Evolutionary conservation across 2,329 filamentous ascomycete species (phyloP).

Genomic region (Ilyonectria mors-panacis): DNA sequence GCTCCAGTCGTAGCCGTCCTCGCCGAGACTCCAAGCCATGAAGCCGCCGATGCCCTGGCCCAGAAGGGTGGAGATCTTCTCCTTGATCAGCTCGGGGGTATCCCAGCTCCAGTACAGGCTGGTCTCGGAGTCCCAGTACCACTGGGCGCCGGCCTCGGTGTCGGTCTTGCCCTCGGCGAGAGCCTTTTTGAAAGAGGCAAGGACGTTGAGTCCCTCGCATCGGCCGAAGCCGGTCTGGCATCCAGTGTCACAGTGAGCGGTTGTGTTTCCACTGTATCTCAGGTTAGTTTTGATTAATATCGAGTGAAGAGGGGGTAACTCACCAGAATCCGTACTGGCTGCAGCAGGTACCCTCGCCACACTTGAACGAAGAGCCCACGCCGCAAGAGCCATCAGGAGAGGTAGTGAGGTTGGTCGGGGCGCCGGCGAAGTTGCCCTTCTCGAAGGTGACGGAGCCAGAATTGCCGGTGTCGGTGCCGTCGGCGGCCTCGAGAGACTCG

Average conservation of each 20-base stretch:
- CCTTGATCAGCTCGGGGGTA: constrained; percentile 61
- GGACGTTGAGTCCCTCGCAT: constrained; percentile 41
- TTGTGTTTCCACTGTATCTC: constrained; percentile 30
- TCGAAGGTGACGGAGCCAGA: constrained; percentile 60
- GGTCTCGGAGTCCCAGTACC: constrained; percentile 65
- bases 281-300: neutral
- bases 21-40: constrained; percentile 68
- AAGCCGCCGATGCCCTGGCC: constrained; percentile 63
- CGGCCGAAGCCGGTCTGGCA: constrained; percentile 40
- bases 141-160: constrained; percentile 66
- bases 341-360: constrained; percentile 37
- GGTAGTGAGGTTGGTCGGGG: constrained; percentile 38
- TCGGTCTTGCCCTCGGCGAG: constrained; percentile 59
- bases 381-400: constrained; percentile 41
- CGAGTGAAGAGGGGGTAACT: constrained; percentile 11
- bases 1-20: constrained; percentile 61
- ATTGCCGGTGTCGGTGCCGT: constrained; percentile 71
- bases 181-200: constrained; percentile 57
- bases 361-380: constrained; percentile 35
- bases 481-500: constrained; percentile 70
- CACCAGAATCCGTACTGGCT: constrained; percentile 41
- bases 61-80: constrained; percentile 64
- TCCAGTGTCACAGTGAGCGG: constrained; percentile 40
- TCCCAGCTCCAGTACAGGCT: constrained; percentile 71
- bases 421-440: constrained; percentile 45